Percentiles rank a stretch among this genome's conserved stretches.
Conservation (phyloP, 805 yeast genomes). For the Debaryomyces tyrocola region DNA sequence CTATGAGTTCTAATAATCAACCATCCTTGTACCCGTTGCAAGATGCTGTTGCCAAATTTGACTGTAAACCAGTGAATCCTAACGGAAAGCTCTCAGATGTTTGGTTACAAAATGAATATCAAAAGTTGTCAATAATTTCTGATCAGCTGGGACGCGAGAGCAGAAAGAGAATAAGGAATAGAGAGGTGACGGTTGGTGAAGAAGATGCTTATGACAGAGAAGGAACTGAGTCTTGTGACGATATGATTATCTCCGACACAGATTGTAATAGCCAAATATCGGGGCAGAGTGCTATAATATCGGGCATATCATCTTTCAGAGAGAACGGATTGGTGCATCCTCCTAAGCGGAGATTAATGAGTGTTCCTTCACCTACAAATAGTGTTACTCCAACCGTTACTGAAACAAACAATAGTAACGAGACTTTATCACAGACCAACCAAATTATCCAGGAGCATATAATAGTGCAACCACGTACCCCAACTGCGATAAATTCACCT, state of each 20-base stretch:
- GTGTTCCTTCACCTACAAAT: conserved; percentile 14
- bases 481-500: conserved; percentile 28
- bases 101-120: conserved; percentile 31
- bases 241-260: conserved; percentile 34
- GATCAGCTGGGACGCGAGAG: conserved; percentile 20
- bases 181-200: conserved; percentile 12
- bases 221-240: conserved; percentile 28
- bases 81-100: conserved; percentile 29
- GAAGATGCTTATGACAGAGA: conserved; percentile 11
- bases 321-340: conserved; percentile 29
- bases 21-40: conserved; percentile 37
- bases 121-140: conserved; percentile 21
- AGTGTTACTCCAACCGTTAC: conserved; percentile 2
- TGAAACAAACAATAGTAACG: conserved; percentile 1
- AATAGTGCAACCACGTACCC: conserved; percentile 24
- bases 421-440: conserved; percentile 1
- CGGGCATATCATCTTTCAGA: conserved; percentile 10
- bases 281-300: conserved; percentile 11
- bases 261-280: conserved; percentile 26
- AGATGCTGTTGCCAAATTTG: conserved; percentile 27
- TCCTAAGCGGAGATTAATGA: conserved; percentile 37
- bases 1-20: conserved; percentile 11
- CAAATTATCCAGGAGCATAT: conserved; percentile 5
- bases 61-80: conserved; percentile 31
- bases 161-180: conserved; percentile 23